Conservation (phyloP, 2,329 filamentous ascomycete genomes). For the Cordyceps tenuipes region DNA sequence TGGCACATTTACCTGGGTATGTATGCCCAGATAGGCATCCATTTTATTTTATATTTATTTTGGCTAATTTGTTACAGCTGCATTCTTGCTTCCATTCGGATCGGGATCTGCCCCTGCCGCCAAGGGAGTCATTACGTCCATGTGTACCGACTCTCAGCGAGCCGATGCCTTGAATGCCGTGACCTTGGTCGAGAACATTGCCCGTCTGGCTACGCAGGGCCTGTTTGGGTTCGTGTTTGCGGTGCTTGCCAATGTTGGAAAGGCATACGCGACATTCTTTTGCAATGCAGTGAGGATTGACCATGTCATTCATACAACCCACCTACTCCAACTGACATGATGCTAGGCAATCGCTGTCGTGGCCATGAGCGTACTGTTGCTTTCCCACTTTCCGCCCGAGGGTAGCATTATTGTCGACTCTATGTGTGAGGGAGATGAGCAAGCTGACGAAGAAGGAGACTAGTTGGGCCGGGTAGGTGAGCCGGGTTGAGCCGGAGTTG, state of each 20-base stretch:
- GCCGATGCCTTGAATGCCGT: constrained; percentile 61
- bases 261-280: constrained; percentile 55
- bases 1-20: constrained; percentile 61
- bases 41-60: neutral
- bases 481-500: too few relatives aligned
- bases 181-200: constrained; percentile 62
- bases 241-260: constrained; percentile 50
- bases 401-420: constrained; percentile 21
- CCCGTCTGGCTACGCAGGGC: constrained; percentile 53
- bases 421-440: neutral
- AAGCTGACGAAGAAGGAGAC: neutral
- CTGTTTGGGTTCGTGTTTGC: constrained; percentile 62
- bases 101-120: constrained; percentile 61
- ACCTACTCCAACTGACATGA: constrained; percentile 16
- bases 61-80: constrained; percentile 31
- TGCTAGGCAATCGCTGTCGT: constrained; percentile 41
- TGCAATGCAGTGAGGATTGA: constrained; percentile 50
- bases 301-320: neutral
- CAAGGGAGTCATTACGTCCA: constrained; percentile 65
- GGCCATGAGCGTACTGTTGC: constrained; percentile 30
- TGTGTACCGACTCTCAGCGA: constrained; percentile 54
- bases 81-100: constrained; percentile 56
- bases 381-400: constrained; percentile 34
- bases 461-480: too few relatives aligned
- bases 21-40: constrained; percentile 7